phyloP scores from a whole-genome alignment of 495 filamentous ascomycete genomes.

The Apiosordaria backusii region DNA sequence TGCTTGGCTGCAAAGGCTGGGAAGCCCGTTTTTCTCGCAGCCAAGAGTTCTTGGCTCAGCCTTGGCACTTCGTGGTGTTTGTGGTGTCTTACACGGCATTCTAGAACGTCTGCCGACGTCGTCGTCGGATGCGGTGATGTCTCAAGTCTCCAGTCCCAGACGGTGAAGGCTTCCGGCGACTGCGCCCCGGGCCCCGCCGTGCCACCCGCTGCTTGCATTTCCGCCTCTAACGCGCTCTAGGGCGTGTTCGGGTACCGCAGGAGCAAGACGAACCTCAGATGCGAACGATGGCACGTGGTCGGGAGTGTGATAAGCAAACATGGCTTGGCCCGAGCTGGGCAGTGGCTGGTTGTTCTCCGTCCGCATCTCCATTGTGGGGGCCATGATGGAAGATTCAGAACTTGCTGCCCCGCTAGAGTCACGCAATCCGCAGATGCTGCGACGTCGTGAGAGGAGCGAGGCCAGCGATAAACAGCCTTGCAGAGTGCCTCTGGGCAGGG shows the following conservation, averaged over 20 bases:
- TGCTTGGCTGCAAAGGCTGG: slow-evolving; percentile 6
- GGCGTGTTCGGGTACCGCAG: no score
- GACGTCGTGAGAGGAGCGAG: neutral
- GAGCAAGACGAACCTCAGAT: neutral
- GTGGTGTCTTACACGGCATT: neutral
- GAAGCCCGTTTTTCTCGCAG: neutral
- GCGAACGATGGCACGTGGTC: slow-evolving; percentile 7
- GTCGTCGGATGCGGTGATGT: neutral
- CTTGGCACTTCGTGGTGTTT: neutral
- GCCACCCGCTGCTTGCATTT: neutral
- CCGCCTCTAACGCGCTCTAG: neutral
- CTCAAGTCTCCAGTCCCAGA: neutral
- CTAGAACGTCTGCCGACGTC: neutral
- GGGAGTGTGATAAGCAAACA: neutral
- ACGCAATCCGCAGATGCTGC: neutral
- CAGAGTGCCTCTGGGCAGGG: neutral
- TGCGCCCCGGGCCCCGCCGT: neutral
- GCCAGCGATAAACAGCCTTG: slow-evolving; percentile 3
- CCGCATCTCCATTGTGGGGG: neutral
- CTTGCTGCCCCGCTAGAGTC: neutral
- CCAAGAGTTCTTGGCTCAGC: slow-evolving; percentile 1
- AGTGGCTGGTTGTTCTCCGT: slow-evolving; percentile 4
- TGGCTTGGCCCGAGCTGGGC: slow-evolving; percentile 7
- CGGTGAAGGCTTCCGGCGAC: neutral
- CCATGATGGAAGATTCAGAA: slow-evolving; percentile 1